Percentiles rank a stretch among this genome's conserved stretches.
Evolutionary conservation across 2,329 filamentous ascomycete genomes (phyloP).

Genomic region (Cladosporium oxysporum): DNA sequence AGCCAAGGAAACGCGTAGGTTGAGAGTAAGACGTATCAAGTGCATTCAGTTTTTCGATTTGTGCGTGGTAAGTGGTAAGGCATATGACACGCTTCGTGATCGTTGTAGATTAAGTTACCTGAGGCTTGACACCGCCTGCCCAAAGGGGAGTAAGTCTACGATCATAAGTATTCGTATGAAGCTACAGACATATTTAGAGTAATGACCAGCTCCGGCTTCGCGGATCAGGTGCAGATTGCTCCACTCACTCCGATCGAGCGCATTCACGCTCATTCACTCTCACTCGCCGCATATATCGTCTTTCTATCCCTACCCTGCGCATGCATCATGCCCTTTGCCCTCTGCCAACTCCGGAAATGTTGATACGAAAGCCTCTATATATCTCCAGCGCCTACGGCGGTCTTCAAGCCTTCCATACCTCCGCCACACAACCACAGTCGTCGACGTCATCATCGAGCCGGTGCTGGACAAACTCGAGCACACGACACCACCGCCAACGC

Average conservation of each 20-base stretch:
- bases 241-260: not conserved
- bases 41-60: not conserved
- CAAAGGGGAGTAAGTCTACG: not conserved
- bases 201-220: not conserved
- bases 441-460: conserved; percentile 48
- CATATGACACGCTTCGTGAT: not conserved
- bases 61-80: not conserved
- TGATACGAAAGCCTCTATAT: conserved; percentile 40
- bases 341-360: conserved; percentile 35
- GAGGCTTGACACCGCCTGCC: not conserved
- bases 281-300: conserved; percentile 11
- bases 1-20: not conserved
- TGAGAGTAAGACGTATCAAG: not conserved
- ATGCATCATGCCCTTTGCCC: conserved; percentile 6
- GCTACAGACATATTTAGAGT: not conserved
- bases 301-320: not conserved
- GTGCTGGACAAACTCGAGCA: conserved; percentile 33
- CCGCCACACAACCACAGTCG: conserved; percentile 30
- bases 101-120: not conserved
- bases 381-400: conserved; percentile 36
- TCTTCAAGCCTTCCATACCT: conserved; percentile 20
- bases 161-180: not conserved
- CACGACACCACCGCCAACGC: conserved; percentile 31
- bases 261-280: conserved; percentile 16
- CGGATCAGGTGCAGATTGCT: not conserved